Percentiles rank a stretch among this genome's conserved stretches.
Conservation (phyloP, 2,329 filamentous ascomycete genomes). For the Pseudogymnoascus sp. region DNA sequence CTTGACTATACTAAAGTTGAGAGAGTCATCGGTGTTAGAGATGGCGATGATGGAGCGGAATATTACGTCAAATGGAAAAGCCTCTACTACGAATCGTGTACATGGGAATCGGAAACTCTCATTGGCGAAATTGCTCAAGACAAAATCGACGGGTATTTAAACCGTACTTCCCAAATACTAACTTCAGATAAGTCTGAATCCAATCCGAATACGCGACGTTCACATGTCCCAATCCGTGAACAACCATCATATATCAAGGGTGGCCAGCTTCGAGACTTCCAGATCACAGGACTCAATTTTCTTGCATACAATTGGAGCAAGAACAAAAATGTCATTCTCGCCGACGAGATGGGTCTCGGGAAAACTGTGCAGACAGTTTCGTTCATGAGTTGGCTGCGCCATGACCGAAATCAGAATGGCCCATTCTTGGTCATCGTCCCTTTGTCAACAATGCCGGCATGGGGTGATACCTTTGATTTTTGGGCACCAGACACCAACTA, state of each 20-base stretch:
- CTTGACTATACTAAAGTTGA: slow-evolving; percentile 90
- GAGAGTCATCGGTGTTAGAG: slow-evolving; percentile 77
- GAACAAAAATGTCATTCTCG: slow-evolving; percentile 90
- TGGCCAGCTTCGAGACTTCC: slow-evolving; percentile 85
- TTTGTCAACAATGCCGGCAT: slow-evolving; percentile 92
- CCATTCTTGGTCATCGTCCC: slow-evolving; percentile 97
- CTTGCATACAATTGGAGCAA: slow-evolving; percentile 93
- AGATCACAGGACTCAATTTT: slow-evolving; percentile 91
- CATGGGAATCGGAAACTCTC: slow-evolving; percentile 77
- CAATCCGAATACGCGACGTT: slow-evolving; percentile 65
- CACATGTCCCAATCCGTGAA: slow-evolving; percentile 64
- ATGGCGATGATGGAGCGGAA: slow-evolving; percentile 67
- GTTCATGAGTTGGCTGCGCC: slow-evolving; percentile 94
- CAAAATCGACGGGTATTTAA: slow-evolving; percentile 86
- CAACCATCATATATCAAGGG: slow-evolving; percentile 81
- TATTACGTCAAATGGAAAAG: slow-evolving; percentile 98
- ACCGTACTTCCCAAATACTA: slow-evolving; percentile 75
- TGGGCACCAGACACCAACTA: slow-evolving; percentile 97
- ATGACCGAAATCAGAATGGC: slow-evolving; percentile 82
- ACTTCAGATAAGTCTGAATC: slow-evolving; percentile 72
- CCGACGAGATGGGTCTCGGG: slow-evolving; percentile 96
- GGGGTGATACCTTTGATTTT: slow-evolving; percentile 94
- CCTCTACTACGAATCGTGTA: slow-evolving; percentile 86
- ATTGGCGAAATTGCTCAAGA: slow-evolving; percentile 74
- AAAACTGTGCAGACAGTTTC: slow-evolving; percentile 98